Evolutionary conservation across 2,329 filamentous ascomycete species (phyloP), one percentile per base, ranked within the genome.

Genomic region (Colletotrichum musae): DNA sequence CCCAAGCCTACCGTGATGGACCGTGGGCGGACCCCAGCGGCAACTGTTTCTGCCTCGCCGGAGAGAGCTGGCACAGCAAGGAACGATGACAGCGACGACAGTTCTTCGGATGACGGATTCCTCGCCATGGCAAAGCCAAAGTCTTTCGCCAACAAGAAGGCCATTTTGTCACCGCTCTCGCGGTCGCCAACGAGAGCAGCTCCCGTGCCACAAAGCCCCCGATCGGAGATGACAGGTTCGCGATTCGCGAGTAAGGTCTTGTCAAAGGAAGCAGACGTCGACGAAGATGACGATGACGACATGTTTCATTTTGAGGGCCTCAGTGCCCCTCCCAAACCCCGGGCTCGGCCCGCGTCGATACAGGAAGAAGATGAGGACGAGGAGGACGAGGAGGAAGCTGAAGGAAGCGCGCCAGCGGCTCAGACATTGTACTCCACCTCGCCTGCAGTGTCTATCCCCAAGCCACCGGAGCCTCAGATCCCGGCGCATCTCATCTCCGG

Each of bases 231-330:
- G 36, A 24, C 48, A 7, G 50, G 21, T 32, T 36, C 56, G n/a
- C 50, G 13, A n/a, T 45, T 26, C 18, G 50, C 51, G 18, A 16
- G 5, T 13, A 58, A 54, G 52, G 16, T 41, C 12, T 6, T 26
- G 16, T 26, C 41, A 41, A 26, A 26, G 39, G 36, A 39, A 43
- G 21, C 21, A 18, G 64, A 63, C 73, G 36, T 70, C 60, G 50
- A 57, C 4, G 59, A 63, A 0, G 62, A 65, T 18, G 54, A 53
- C 62, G 64, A 82, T 4, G 82, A 83, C 36, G 83, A 82, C 7
- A 74, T 86, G 72, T 87, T 87, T 70, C 76, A 82, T 5, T 87
- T 86, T 63, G 85, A 87, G 58, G 78, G 79, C 2, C 72, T 79
- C 10, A 78, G 74, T 52, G 75, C 77, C n/a, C 73, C 76, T 15